These are phyloP conservation scores for Aspergillus latus DNA, from an alignment of 2,329 filamentous ascomycete species.

Conservation along the genomic window DNA sequence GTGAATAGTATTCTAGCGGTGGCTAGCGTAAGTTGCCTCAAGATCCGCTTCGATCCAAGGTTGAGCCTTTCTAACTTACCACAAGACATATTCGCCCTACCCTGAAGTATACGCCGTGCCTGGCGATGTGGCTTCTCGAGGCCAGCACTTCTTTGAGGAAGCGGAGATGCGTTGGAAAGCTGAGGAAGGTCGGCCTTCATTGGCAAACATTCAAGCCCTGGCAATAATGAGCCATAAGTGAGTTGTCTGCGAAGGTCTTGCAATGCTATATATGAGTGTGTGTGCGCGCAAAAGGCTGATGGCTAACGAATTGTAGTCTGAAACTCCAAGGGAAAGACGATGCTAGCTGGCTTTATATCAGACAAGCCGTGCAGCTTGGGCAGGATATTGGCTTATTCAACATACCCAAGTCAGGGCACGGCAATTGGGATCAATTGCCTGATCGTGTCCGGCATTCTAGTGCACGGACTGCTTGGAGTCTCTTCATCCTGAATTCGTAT, in stretches of 20 bases:
- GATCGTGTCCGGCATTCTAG: constrained; percentile 24
- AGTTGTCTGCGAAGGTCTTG: constrained; percentile 14
- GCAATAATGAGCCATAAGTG: constrained; percentile 36
- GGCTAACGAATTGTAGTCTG: constrained; percentile 27
- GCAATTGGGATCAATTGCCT: constrained; percentile 14
- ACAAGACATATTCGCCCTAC: constrained; percentile 39
- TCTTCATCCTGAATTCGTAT: constrained; percentile 35
- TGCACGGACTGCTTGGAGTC: constrained; percentile 31
- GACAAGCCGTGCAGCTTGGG: constrained; percentile 33
- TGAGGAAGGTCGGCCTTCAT: constrained; percentile 34
- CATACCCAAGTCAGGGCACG: constrained; percentile 13
- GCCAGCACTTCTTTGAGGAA: constrained; percentile 36
- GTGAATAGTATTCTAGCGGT: constrained; percentile 82
- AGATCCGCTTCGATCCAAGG: background rate
- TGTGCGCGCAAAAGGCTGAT: background rate
- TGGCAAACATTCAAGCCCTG: constrained; percentile 40
- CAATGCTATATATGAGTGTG: background rate
- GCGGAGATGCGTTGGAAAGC: constrained; percentile 37
- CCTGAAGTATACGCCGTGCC: constrained; percentile 30
- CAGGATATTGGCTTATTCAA: constrained; percentile 33
- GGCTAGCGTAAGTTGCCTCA: constrained; percentile 34
- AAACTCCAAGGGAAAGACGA: constrained; percentile 29
- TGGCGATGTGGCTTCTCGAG: constrained; percentile 31
- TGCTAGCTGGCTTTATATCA: constrained; percentile 33
- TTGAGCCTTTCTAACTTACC: constrained; percentile 8